Evolutionary conservation across 2,329 filamentous ascomycete species (phyloP).

Genomic region (Lachnellula arida): DNA sequence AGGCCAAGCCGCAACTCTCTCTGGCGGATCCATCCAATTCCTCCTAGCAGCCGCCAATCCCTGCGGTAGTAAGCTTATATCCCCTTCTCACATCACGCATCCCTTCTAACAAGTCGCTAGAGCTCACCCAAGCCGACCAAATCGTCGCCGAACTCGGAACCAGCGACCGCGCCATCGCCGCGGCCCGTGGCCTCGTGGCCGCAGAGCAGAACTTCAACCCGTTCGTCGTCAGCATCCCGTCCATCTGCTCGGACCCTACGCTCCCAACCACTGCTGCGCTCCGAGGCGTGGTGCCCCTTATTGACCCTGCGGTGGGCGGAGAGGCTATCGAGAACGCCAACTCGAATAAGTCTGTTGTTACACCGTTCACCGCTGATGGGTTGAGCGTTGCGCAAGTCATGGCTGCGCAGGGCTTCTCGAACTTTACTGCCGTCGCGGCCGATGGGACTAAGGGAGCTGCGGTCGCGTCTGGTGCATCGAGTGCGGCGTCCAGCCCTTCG

Average conservation of each 20-base stretch:
- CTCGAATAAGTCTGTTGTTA: constrained; percentile 46
- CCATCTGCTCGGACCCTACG: constrained; percentile 58
- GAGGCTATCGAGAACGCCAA: constrained; percentile 56
- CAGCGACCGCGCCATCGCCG: constrained; percentile 54
- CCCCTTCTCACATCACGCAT: not conserved
- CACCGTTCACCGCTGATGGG: constrained; percentile 55
- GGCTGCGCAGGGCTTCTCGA: constrained; percentile 56
- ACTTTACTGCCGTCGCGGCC: constrained; percentile 45
- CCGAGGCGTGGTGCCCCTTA: constrained; percentile 61
- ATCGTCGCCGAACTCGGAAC: constrained; percentile 58
- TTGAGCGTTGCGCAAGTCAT: constrained; percentile 62
- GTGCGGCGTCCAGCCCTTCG: not conserved
- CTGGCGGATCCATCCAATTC: constrained; percentile 55
- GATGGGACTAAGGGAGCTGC: constrained; percentile 35
- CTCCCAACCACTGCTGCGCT: constrained; percentile 58
- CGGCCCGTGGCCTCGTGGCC: constrained; percentile 57
- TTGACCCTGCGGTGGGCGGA: constrained; percentile 59
- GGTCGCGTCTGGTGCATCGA: constrained; percentile 17
- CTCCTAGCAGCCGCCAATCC: constrained; percentile 62
- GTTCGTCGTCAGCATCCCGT: constrained; percentile 53
- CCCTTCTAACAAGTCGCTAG: constrained; percentile 13
- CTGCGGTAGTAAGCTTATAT: constrained; percentile 51
- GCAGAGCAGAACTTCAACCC: constrained; percentile 73
- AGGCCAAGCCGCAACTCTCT: constrained; percentile 59
- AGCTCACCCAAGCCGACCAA: constrained; percentile 59